phyloP scores from a whole-genome alignment of 2,329 filamentous ascomycete genomes.

The Paecilomyces fulvus region DNA sequence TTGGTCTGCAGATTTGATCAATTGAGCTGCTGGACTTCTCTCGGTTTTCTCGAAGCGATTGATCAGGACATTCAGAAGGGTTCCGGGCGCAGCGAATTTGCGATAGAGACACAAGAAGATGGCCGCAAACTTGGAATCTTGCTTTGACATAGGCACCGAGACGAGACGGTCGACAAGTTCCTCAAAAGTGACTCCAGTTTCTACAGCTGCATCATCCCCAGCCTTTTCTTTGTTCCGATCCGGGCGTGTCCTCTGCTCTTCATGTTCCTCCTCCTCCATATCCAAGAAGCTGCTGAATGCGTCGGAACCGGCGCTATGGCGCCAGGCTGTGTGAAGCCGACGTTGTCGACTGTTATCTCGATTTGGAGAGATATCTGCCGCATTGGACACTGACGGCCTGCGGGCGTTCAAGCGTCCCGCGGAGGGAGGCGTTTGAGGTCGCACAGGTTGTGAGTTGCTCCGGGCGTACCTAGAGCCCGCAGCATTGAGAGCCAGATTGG shows the following conservation, averaged over 20 bases:
- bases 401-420: conserved; percentile 26
- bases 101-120: conserved; percentile 90
- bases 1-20: conserved; percentile 72
- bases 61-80: conserved; percentile 66
- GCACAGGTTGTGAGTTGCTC: conserved; percentile 40
- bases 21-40: conserved; percentile 59
- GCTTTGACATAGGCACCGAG: conserved; percentile 69
- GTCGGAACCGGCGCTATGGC: conserved; percentile 33
- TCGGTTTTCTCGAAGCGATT: conserved; percentile 61
- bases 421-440: conserved; percentile 38
- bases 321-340: conserved; percentile 28
- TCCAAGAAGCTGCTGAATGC: conserved; percentile 34
- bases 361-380: conserved; percentile 18
- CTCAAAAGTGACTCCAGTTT: conserved; percentile 42
- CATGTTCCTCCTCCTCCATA: conserved; percentile 35
- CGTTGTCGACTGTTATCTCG: conserved; percentile 24
- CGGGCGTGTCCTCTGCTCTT: conserved; percentile 18
- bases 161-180: conserved; percentile 83
- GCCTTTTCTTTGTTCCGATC: conserved; percentile 22
- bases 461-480: conserved; percentile 43
- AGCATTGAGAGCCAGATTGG: conserved; percentile 18
- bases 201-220: conserved; percentile 23
- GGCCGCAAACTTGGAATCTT: conserved; percentile 80
- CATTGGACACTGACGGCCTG: conserved; percentile 19
- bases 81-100: conserved; percentile 76